Percentiles rank a stretch among this genome's conserved stretches.
Evolutionary conservation across 768 basidiomycete genomes (phyloP).

Genomic region (Xerocomellus intermedius): DNA sequence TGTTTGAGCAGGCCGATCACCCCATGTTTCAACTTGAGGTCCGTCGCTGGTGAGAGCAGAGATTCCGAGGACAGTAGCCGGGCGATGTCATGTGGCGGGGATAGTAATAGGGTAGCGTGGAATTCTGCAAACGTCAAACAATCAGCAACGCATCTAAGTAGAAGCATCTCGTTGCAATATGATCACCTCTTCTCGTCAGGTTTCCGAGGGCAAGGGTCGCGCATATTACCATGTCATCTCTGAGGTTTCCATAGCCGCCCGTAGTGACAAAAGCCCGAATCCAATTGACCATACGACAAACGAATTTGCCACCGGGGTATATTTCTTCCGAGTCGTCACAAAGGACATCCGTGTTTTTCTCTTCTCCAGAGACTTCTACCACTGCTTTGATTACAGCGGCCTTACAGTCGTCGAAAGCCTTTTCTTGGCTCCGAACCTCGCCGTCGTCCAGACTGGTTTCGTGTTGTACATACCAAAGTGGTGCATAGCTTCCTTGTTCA

Average conservation of each 20-base stretch:
- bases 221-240: conserved; percentile 82
- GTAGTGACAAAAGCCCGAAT: conserved; percentile 55
- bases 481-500: conserved; percentile 66
- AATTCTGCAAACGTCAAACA: conserved; percentile 41
- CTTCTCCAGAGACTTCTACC: conserved; percentile 83
- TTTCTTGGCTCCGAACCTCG: conserved; percentile 61
- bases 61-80: conserved; percentile 54
- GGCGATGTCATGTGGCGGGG: conserved; percentile 64
- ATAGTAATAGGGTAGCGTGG: conserved; percentile 58
- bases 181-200: conserved; percentile 67
- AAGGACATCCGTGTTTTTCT: conserved; percentile 72
- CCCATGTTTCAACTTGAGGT: conserved; percentile 87
- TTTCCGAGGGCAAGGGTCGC: conserved; percentile 83
- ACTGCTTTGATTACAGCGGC: conserved; percentile 82
- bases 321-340: conserved; percentile 63
- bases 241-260: conserved; percentile 28
- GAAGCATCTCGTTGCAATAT: neutral
- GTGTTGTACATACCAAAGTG: conserved; percentile 53
- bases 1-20: conserved; percentile 86
- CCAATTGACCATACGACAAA: conserved; percentile 75
- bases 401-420: conserved; percentile 78
- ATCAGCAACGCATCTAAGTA: conserved; percentile 6
- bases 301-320: conserved; percentile 66
- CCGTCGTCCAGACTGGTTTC: conserved; percentile 34
- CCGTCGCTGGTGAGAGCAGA: conserved; percentile 54